Percentiles rank a stretch among this genome's conserved stretches.
These are phyloP conservation scores for Cadophora gregata DNA, from an alignment of 2,329 filamentous ascomycete species.

Conservation along the genomic window DNA sequence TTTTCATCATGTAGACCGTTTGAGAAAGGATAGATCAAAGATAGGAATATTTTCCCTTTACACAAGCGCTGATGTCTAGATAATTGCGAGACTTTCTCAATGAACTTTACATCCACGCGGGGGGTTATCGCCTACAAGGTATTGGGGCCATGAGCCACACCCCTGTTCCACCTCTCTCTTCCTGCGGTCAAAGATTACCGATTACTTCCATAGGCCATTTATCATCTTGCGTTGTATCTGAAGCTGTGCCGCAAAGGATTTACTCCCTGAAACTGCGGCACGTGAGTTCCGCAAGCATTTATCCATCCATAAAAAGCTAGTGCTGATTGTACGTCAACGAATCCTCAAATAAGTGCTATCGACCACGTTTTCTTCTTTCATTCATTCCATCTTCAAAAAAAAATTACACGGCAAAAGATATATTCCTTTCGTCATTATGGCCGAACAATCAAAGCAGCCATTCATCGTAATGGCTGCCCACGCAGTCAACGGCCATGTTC, in stretches of 20 bases:
- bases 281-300: not conserved
- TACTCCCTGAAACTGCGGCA: not conserved
- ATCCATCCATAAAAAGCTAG: not conserved
- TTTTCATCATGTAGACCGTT: slow-evolving; percentile 11
- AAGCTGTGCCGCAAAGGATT: not conserved
- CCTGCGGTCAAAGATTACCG: not conserved
- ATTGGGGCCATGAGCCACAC: not conserved
- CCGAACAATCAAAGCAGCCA: not conserved
- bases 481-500: not conserved
- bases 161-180: not conserved
- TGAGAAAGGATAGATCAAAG: not conserved
- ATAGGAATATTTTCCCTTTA: not conserved
- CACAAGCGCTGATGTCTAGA: not conserved
- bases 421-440: not conserved
- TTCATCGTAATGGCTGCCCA: not conserved
- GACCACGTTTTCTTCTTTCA: not conserved
- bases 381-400: not conserved
- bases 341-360: not conserved
- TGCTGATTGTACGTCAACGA: not conserved
- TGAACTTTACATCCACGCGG: not conserved
- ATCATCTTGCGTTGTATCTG: not conserved
- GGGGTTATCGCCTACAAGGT: not conserved
- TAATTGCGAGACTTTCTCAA: not conserved
- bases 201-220: not conserved
- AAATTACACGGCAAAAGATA: not conserved